Evolutionary conservation across 192 early-diverging fungal genomes (phyloP).

Genomic region (Coemansia sp.): DNA sequence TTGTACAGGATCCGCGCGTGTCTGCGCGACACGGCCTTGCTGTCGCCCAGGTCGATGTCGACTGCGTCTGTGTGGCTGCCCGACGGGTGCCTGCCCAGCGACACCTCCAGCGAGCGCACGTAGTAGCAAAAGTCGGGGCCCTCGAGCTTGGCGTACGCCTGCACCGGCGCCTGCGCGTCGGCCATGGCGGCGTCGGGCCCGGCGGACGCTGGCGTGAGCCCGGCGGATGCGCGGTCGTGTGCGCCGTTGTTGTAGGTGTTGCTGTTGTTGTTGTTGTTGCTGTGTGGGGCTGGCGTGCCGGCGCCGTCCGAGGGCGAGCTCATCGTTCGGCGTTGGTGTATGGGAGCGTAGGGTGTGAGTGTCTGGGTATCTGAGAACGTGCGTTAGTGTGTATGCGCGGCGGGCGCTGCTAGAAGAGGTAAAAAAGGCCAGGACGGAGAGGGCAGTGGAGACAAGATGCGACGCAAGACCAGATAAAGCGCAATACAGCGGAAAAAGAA

Average conservation of each 20-base stretch:
- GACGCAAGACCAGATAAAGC: slow-evolving; percentile 10
- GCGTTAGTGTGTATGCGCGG: not conserved
- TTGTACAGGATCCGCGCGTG: slow-evolving; percentile 86
- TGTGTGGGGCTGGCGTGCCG: not conserved
- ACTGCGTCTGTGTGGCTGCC: slow-evolving; percentile 57
- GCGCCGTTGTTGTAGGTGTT: no score
- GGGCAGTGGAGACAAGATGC: not conserved
- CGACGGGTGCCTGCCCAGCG: slow-evolving; percentile 68
- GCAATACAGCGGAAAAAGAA: not conserved
- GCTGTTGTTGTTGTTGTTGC: no score
- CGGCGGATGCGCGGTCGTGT: not conserved
- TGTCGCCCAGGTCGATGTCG: slow-evolving; percentile 83
- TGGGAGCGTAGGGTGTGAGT: not conserved
- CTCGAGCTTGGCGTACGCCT: slow-evolving; percentile 88
- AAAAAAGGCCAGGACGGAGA: not conserved
- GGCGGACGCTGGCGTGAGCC: slow-evolving; percentile 6
- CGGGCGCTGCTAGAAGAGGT: slow-evolving; percentile 1
- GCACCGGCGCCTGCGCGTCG: slow-evolving; percentile 59
- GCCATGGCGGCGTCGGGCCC: slow-evolving; percentile 8
- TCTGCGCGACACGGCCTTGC: slow-evolving; percentile 81
- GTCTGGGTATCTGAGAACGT: not conserved
- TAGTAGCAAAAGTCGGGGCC: slow-evolving; percentile 82
- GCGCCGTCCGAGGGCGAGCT: not conserved
- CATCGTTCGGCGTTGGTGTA: no score
- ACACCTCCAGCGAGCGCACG: slow-evolving; percentile 74